Conservation (phyloP, 129 eudicot species). For the Chrysanthemum lavandulifolium region DNA sequence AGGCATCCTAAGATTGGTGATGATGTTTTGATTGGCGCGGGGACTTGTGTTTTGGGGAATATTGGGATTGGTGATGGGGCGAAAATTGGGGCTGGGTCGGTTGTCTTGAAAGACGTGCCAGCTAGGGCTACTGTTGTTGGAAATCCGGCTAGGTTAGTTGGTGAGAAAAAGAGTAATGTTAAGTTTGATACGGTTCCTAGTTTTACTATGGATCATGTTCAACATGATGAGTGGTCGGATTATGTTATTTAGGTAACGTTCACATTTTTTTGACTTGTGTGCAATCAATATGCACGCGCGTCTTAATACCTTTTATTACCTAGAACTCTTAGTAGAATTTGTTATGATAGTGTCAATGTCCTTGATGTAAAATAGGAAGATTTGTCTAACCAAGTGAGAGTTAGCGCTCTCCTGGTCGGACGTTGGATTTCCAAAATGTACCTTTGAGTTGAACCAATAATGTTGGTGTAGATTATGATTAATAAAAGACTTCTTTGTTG, state of each 20-base stretch:
- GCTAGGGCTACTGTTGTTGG: constrained; percentile 89
- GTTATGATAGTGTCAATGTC: too few species aligned
- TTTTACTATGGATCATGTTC: constrained; percentile 85
- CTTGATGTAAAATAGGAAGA: too few species aligned
- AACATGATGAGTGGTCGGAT: constrained; percentile 76
- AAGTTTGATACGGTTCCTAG: constrained; percentile 75
- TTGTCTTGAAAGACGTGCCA: constrained; percentile 78
- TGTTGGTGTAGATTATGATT: constrained; percentile 18
- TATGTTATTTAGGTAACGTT: constrained; percentile 58
- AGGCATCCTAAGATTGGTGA: constrained; percentile 91
- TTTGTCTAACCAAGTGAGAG: constrained; percentile 22
- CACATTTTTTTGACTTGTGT: background rate
- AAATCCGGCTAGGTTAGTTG: constrained; percentile 84
- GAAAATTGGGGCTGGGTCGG: constrained; percentile 94
- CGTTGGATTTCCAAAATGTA: background rate
- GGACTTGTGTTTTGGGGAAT: constrained; percentile 92
- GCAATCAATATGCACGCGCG: too few species aligned
- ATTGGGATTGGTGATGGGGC: constrained; percentile 78
- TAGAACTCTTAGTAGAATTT: background rate
- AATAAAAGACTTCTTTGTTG: constrained; percentile 13
- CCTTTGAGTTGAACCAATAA: constrained; percentile 2
- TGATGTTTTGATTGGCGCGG: constrained; percentile 96
- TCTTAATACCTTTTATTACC: too few species aligned
- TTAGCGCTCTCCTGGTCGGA: constrained; percentile 18
- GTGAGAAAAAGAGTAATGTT: constrained; percentile 69